Percentiles rank a stretch among this genome's conserved stretches.
These are phyloP conservation scores for Saccharomycopsis malanga DNA, from an alignment of 805 yeast species.

Conservation along the genomic window DNA sequence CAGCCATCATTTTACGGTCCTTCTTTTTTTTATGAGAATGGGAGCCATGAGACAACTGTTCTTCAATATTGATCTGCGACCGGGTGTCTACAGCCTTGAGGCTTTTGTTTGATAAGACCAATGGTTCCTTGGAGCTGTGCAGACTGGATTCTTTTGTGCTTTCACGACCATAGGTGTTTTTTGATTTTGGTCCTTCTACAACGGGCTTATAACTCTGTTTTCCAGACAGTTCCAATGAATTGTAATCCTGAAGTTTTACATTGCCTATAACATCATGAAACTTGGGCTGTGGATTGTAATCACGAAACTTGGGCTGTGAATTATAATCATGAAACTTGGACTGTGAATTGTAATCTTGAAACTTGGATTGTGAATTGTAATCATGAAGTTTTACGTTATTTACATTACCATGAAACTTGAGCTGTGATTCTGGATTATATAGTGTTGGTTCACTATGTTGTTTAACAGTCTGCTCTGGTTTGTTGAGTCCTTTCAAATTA, in stretches of 20 bases:
- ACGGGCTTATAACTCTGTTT: background rate
- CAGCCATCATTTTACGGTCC: background rate
- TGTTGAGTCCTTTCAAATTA: background rate
- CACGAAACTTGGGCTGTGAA: background rate
- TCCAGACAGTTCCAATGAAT: background rate
- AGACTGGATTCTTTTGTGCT: background rate
- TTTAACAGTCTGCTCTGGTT: background rate
- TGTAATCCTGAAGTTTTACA: no score
- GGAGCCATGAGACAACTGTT: background rate
- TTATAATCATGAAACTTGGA: background rate
- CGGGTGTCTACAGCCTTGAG: slow-evolving; percentile 10
- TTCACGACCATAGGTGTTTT: background rate
- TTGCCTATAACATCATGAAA: background rate
- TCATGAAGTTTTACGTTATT: background rate
- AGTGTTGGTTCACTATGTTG: background rate
- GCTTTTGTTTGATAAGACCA: background rate
- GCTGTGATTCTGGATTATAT: background rate
- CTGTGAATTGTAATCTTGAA: background rate
- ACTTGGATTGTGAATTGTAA: background rate
- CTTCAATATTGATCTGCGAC: slow-evolving; percentile 9
- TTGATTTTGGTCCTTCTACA: background rate
- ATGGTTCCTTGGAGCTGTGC: background rate
- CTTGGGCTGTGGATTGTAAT: background rate
- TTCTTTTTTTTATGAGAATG: background rate
- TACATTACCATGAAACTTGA: background rate